Base-by-base conservation (phyloP, 768 basidiomycete genomes). In the Boletus bicolor region DNA sequence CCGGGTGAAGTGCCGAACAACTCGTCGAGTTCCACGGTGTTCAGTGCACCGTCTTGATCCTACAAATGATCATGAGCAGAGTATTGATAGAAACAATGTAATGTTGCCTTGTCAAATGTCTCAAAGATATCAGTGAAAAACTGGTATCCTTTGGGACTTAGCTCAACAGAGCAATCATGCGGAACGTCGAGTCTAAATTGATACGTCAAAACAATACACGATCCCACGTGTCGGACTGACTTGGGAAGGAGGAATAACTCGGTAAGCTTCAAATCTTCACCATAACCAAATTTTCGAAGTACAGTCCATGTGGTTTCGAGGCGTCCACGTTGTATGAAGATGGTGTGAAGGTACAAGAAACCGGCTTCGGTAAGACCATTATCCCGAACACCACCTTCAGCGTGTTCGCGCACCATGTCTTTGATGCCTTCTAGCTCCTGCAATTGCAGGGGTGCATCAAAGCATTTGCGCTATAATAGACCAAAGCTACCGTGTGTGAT, bases 221-320 rank as follows among this genome's bases (percentile, higher is more conserved):
- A 46, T 32, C 42, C 17, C 19, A 43, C n/a, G 19, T 24, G 54
- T 44, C 24, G 38, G 26, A 73, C 89, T 64, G 63, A 95, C 96
- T 89, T 93, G 21, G 96, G 96, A 54, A 81, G 79, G 56, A 99
- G 75, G 73, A 95, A 97, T 7, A 82, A 79, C 68, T 98, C 96
- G 26, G 87, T 88, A 58, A 99, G 75, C 63, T 87, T 85, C 59
- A 99, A 72, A 66, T 98, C 95, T 70, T 98, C 96, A 14, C 88
- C 96, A 66, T 99, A 99, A 5, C 96, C 96, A 69, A 97, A 98
- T 67, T 85, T 92, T 58, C 95, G 79, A 61, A 99, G 79, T 7
- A 96, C 93, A 8, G 93, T 95, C 96, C 96, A 99, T 1, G 96
- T 98, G 28, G 96, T 98, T 72, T 99, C 96, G 58, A 96, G 79